Percentiles rank a stretch among this genome's conserved stretches.
Conservation (phyloP, 768 basidiomycete species). For the Mycena sanguinolenta region DNA sequence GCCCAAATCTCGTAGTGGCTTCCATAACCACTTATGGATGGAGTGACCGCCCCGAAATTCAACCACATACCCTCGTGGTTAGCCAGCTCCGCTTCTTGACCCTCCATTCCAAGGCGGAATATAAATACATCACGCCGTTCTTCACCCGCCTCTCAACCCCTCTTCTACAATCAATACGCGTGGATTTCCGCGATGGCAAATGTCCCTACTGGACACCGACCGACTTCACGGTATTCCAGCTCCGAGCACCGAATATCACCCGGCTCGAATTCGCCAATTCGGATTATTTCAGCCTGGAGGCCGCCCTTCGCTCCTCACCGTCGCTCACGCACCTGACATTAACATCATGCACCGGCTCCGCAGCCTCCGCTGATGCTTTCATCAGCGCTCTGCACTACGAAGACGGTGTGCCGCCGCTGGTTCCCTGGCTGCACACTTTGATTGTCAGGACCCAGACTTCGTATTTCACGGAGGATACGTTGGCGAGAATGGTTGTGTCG, state of each 20-base stretch:
- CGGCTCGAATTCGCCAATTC: not conserved
- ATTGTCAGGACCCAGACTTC: not conserved
- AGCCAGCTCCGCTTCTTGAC: not conserved
- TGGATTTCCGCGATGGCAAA: not conserved
- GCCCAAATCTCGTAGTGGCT: not conserved
- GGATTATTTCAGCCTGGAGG: not conserved
- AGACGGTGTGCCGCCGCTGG: not conserved
- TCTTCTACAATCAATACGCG: not conserved
- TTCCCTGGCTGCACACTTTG: not conserved
- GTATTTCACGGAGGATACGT: not conserved
- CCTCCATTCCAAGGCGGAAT: not conserved
- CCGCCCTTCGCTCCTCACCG: not conserved
- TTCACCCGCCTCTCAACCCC: not conserved
- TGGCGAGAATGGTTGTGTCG: not conserved
- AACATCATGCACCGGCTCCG: fast-evolving
- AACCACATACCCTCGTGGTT: not conserved
- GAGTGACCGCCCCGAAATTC: too few species aligned
- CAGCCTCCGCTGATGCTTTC: not conserved
- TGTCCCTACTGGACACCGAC: not conserved
- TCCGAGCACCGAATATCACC: not conserved
- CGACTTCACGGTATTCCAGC: slow-evolving; percentile 5
- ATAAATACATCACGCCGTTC: not conserved
- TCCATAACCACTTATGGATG: not conserved
- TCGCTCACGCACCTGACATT: not conserved
- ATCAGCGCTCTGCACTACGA: not conserved